Percentiles rank a stretch among this genome's conserved stretches.
These are phyloP conservation scores for Ustilaginoidea virens DNA, from an alignment of 2,329 filamentous ascomycete genomes.

Conservation along the genomic window DNA sequence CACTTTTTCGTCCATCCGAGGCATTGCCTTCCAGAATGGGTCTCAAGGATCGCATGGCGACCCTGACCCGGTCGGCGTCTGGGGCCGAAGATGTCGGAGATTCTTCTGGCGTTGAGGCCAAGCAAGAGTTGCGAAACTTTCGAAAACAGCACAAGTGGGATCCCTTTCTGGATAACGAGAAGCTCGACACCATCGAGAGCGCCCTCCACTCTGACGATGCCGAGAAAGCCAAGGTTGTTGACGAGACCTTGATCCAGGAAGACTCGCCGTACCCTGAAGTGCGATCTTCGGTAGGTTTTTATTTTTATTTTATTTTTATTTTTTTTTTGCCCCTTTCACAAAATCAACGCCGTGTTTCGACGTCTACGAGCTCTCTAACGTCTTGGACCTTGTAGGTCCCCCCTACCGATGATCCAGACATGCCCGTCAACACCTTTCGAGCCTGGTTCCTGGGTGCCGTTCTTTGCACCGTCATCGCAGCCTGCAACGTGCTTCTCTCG, in stretches of 20 bases:
- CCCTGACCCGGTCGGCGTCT: too few relatives aligned
- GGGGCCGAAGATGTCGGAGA: too few relatives aligned
- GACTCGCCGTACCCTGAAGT: constrained; percentile 27
- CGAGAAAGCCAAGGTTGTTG: constrained; percentile 27
- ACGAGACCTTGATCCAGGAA: constrained; percentile 30
- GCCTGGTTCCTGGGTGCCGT: constrained; percentile 41
- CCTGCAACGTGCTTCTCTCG: constrained; percentile 35
- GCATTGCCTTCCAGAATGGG: too few relatives aligned
- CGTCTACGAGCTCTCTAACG: neutral
- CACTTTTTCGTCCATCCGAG: too few relatives aligned
- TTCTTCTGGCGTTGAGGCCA: neutral
- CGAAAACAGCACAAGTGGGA: constrained; percentile 38
- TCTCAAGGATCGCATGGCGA: too few relatives aligned
- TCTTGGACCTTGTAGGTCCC: constrained; percentile 3
- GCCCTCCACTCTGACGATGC: constrained; percentile 26
- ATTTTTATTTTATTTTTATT: too few relatives aligned
- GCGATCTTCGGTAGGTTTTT: constrained; percentile 10
- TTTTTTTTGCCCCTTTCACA: too few relatives aligned
- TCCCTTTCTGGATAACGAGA: constrained; percentile 36
- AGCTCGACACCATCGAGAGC: constrained; percentile 32
- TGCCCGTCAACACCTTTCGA: constrained; percentile 39
- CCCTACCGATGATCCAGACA: constrained; percentile 32
- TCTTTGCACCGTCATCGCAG: constrained; percentile 39
- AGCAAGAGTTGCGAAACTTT: constrained; percentile 21
- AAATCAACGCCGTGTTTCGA: too few relatives aligned